Conservation (phyloP, 371 early-diverging fungal genomes). For the Mucor velutinosus region DNA sequence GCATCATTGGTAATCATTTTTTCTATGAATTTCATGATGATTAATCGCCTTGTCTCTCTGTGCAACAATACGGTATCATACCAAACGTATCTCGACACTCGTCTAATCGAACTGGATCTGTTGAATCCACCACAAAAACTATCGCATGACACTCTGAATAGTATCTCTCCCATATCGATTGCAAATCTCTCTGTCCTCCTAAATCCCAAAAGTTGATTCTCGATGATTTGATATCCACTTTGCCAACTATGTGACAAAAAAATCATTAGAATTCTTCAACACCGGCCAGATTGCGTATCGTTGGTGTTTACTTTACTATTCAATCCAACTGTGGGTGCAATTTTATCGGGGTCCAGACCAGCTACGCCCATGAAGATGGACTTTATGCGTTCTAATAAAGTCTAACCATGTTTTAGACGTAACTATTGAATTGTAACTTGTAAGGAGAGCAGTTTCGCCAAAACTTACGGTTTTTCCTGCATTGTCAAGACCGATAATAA, state of each 20-base stretch:
- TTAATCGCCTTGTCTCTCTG: not conserved
- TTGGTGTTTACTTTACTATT: slow-evolving; percentile 64
- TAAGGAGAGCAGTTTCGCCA: not conserved
- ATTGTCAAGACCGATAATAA: slow-evolving; percentile 94
- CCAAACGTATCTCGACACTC: slow-evolving; percentile 83
- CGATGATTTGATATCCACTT: slow-evolving; percentile 67
- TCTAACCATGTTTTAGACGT: slow-evolving; percentile 11
- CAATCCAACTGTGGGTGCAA: slow-evolving; percentile 94
- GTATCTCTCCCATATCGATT: slow-evolving; percentile 91
- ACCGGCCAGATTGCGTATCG: not conserved
- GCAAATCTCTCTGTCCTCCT: slow-evolving; percentile 91
- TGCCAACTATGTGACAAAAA: slow-evolving; percentile 62
- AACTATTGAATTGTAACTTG: not conserved
- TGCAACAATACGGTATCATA: slow-evolving; percentile 27
- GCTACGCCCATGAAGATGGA: slow-evolving; percentile 33
- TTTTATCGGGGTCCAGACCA: slow-evolving; percentile 85
- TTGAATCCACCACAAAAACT: slow-evolving; percentile 91
- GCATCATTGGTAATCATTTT: slow-evolving; percentile 73
- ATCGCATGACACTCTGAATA: slow-evolving; percentile 94
- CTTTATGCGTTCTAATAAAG: slow-evolving; percentile 30
- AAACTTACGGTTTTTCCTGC: slow-evolving; percentile 91
- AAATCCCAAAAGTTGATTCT: slow-evolving; percentile 93
- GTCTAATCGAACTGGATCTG: slow-evolving; percentile 78
- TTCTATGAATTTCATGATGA: slow-evolving; percentile 42
- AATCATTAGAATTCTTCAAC: not conserved